These are phyloP conservation scores for Falciphora oryzae DNA, from an alignment of 2,329 filamentous ascomycete species.

Conservation along the genomic window DNA sequence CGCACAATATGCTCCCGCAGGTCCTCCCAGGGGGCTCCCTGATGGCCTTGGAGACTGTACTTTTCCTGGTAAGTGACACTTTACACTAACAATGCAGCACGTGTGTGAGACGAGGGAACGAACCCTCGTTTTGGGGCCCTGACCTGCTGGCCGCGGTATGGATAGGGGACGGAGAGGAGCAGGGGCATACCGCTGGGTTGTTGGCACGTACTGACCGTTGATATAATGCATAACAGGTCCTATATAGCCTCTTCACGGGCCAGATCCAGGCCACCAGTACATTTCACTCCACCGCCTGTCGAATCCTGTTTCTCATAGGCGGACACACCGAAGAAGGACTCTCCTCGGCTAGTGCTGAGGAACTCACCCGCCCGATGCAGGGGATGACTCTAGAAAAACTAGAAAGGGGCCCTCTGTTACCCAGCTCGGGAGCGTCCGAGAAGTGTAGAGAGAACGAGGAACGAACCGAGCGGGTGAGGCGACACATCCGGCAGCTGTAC, in stretches of 20 bases:
- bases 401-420: neutral
- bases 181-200: neutral
- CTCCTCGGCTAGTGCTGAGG: neutral
- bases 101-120: too few relatives aligned
- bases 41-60: conserved; percentile 36
- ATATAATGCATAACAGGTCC: conserved; percentile 22
- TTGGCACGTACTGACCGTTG: neutral
- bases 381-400: neutral
- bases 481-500: conserved; percentile 38
- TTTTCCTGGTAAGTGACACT: conserved; percentile 39
- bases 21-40: conserved; percentile 37
- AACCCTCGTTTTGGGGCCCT: neutral
- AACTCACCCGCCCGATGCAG: neutral
- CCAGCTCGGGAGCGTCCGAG: neutral
- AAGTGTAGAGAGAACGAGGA: neutral
- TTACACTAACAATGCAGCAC: neutral
- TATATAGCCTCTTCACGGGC: conserved; percentile 40
- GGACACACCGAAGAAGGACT: conserved; percentile 19
- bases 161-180: neutral
- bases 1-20: conserved; percentile 35
- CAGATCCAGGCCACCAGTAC: neutral
- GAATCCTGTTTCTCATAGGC: conserved; percentile 43
- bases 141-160: neutral
- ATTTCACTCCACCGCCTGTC: conserved; percentile 38
- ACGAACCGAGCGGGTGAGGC: conserved; percentile 21